Evolutionary conservation across 1,284 basidiomycete species (phyloP).

Genomic region (Ustanciosporium gigantosporum): DNA sequence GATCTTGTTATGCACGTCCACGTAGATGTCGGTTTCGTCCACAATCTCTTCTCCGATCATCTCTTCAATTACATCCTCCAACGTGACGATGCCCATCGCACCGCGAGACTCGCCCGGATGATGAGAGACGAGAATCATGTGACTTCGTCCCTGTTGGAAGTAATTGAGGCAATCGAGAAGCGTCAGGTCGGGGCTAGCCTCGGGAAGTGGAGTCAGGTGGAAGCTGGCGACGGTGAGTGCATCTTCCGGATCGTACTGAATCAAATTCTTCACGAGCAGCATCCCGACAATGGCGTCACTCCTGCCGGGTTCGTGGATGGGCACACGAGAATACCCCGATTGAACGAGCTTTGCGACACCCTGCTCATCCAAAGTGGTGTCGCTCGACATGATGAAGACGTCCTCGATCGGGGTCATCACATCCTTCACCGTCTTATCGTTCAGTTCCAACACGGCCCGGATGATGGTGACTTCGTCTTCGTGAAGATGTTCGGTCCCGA

Average conservation of each 20-base stretch:
- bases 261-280: constrained; percentile 74
- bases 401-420: constrained; percentile 70
- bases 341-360: constrained; percentile 69
- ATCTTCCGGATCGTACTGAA: constrained; percentile 85
- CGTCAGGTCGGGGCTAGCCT: constrained; percentile 80
- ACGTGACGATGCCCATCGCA: constrained; percentile 65
- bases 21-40: constrained; percentile 59
- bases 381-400: constrained; percentile 74
- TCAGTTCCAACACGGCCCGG: constrained; percentile 59
- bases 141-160: constrained; percentile 87
- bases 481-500: constrained; percentile 76
- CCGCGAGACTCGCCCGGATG: constrained; percentile 80
- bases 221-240: constrained; percentile 71
- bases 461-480: constrained; percentile 77
- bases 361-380: constrained; percentile 78
- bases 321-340: constrained; percentile 87
- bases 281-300: constrained; percentile 81
- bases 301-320: constrained; percentile 78
- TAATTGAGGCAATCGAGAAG: constrained; percentile 64
- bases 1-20: constrained; percentile 57
- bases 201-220: constrained; percentile 74
- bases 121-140: constrained; percentile 82
- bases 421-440: constrained; percentile 70
- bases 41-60: constrained; percentile 60
- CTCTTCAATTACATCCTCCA: constrained; percentile 69